Base-by-base conservation (phyloP, 495 filamentous ascomycete genomes). In the Wilcoxina mikolae region DNA sequence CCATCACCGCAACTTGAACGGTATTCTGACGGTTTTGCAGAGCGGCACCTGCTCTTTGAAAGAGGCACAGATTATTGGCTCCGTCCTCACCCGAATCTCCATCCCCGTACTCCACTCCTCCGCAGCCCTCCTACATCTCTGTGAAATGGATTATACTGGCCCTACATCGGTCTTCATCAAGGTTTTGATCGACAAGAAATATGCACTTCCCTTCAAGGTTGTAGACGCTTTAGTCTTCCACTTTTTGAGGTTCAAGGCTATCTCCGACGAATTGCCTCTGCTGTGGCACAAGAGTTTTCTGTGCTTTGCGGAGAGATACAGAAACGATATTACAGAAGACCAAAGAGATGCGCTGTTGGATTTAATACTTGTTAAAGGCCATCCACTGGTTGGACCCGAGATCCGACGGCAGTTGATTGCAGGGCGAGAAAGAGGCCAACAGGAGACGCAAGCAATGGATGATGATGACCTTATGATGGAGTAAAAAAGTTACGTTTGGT, bases 171-270 rank as follows among this genome's bases (percentile, higher is more conserved):
- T 89, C 41, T 89, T 96, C 71, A 93, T 99, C 67, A 82, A 84
- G 56, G 78, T 83, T 17, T 78, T 99, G 50, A 71, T 99, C 10
- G 89, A 96, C 70, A 99, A 99, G 76, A 87, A 87, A 62, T 96
- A 99, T 60, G 91, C 91, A 1, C 74, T 98, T 20, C 91, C 91
- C 27, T 94, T 84, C 71, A 88, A 94, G 68, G 90, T 93, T 23
- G 80, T 98, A 18, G 91, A 98, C 60, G 82, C 87, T 22, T 73
- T 96, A 4, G 93, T 96, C 15, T 96, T 95, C 70, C 89, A 96
- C 69, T 98, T 95, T 68, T 68, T 95, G 58, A 81, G 91, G 17
- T 95, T 95, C 71, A 78, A 84, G 31, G 78, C 73, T 27, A 71
- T 71, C 2, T 71, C 77, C 25, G 67, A 70, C 12, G 67, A 69